Evolutionary conservation across 148 eudicot species (phyloP).

Genomic region (Rhododendron ovatum): DNA sequence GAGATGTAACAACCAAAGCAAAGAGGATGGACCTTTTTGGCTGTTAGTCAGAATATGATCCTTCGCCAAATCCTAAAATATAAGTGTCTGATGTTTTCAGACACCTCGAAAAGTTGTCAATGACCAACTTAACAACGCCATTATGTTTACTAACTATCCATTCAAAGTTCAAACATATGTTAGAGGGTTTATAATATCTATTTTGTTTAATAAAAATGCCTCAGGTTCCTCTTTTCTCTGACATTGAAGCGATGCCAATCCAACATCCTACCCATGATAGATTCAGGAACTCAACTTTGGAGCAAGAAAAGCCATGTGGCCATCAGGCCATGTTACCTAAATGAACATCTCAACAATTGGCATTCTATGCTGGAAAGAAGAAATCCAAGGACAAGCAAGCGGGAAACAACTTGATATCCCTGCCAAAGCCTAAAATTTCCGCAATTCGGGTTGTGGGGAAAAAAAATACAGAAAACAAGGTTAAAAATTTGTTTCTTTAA

Average conservation of each 20-base stretch:
- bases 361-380: background rate
- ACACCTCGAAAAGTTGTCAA: background rate
- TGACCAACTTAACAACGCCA: background rate
- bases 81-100: background rate
- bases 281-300: background rate
- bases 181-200: background rate
- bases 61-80: background rate
- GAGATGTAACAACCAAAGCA: background rate
- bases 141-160: background rate
- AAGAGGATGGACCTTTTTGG: background rate
- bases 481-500: background rate
- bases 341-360: background rate
- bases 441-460: background rate
- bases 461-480: background rate
- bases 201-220: background rate
- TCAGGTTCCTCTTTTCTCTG: background rate
- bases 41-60: background rate
- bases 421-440: background rate
- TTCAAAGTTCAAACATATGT: background rate
- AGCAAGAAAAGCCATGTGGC: background rate
- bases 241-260: background rate
- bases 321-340: background rate
- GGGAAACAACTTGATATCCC: slow-evolving; percentile 3
- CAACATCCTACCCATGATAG: background rate
- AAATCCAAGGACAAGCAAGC: background rate